Base-by-base conservation (phyloP, 345 rosid species). In the Populus ilicifolia region DNA sequence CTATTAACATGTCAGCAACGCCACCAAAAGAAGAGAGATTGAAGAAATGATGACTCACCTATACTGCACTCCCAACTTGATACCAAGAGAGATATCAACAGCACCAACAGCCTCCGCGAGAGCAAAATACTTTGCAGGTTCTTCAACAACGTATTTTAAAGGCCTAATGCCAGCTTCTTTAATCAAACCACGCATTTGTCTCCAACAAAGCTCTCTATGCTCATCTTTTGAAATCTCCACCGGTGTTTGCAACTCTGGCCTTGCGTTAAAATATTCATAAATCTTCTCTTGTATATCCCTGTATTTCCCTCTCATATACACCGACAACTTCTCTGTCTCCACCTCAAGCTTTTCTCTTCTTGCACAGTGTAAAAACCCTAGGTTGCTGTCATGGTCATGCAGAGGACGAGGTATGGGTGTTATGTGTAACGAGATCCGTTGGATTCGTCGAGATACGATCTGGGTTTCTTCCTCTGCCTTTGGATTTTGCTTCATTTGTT, bases 41-140 rank as follows among this genome's bases (percentile, higher is more conserved):
- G 3, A 14, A 20, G 17, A 52, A 70, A n/a, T 16, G 20, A 63
- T 56, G 5, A 43, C 23, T 61, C 70, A 96, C 99, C 99, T 96
- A 89, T 83, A 94, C 44, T 96, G 99, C 62, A 94, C 99, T 7
- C 98, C 99, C 83, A 94, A 72, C 86, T 94, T 94, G 89, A 96
- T 91, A 66, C 89, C 97, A 83, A 96, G 90, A 41, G 99, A 94
- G 80, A 96, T 92, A 70, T 96, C 99, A 4, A 92, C 84, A 75
- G 94, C 86, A 21, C 99, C 99, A 79, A 81, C 91, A 61, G 98
- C 99, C 85, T 96, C 98, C 23, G 68, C 13, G 63, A 92, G 85
- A 30, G 99, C 97, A 75, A 92, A 94, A 80, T 96, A 94, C 89
- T 85, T 86, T 0, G 52, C 86, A 3, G 99, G 99, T 81, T 96